A percentile compares a stretch with the other conserved stretches of the same genome.
Conservation (phyloP, 1,284 basidiomycete genomes). For the Cutaneotrichosporon mucoides region DNA sequence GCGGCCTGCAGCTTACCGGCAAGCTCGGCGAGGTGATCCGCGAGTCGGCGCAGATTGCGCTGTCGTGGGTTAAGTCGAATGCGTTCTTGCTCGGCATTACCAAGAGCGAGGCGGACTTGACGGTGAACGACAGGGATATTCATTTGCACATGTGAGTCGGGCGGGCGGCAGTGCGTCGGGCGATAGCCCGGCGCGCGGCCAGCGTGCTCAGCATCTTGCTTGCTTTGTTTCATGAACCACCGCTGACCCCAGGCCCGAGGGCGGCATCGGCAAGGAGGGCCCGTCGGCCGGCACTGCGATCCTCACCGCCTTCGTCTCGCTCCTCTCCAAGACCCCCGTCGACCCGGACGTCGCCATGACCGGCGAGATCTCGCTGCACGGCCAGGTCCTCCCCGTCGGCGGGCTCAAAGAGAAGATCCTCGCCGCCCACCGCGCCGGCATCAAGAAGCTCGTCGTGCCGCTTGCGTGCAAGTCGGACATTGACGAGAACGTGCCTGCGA, state of each 20-base stretch:
- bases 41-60: constrained; percentile 88
- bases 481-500: constrained; percentile 90
- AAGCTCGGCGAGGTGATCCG: constrained; percentile 97
- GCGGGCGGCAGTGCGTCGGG: too few relatives aligned
- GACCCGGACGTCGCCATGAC: constrained; percentile 92
- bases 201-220: too few relatives aligned
- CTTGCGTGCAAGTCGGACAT: constrained; percentile 84
- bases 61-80: constrained; percentile 90
- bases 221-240: too few relatives aligned
- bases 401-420: constrained; percentile 94
- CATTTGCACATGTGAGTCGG: constrained; percentile 74
- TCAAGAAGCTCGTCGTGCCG: constrained; percentile 80
- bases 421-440: constrained; percentile 87
- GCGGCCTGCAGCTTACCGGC: constrained; percentile 82
- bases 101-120: constrained; percentile 62
- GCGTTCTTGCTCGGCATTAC: constrained; percentile 86
- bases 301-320: constrained; percentile 80
- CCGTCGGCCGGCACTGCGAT: constrained; percentile 95
- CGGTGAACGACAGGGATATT: constrained; percentile 77
- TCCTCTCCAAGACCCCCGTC: constrained; percentile 79
- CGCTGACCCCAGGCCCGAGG: constrained; percentile 61
- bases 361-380: constrained; percentile 86
- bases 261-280: constrained; percentile 95
- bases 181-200: too few relatives aligned
- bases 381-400: constrained; percentile 88